These are phyloP conservation scores for Cladosporium halotolerans DNA, from an alignment of 2,329 filamentous ascomycete genomes.

Conservation along the genomic window DNA sequence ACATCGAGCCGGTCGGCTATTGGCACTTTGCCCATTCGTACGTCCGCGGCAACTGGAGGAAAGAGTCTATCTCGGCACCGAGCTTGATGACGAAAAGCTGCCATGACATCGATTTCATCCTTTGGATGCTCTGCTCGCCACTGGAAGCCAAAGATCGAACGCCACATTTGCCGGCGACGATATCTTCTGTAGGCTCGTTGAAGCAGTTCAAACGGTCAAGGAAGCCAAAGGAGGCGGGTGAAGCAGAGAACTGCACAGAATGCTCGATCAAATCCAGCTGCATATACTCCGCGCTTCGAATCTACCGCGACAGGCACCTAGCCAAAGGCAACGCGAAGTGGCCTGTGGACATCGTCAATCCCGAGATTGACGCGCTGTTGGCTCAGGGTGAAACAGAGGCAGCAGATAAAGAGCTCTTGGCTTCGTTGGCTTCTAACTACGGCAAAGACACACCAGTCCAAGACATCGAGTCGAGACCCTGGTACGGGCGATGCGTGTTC, in stretches of 20 bases:
- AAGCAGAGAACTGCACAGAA: constrained; percentile 78
- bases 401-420: constrained; percentile 39
- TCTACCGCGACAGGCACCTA: constrained; percentile 69
- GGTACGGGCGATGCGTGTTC: constrained; percentile 95
- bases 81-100: constrained; percentile 91
- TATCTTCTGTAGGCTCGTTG: constrained; percentile 70
- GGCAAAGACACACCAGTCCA: constrained; percentile 44
- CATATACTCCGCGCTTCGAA: constrained; percentile 76
- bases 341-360: constrained; percentile 85
- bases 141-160: constrained; percentile 23
- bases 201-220: constrained; percentile 70
- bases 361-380: constrained; percentile 75
- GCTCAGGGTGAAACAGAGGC: too few species aligned
- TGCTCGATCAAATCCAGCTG: constrained; percentile 71
- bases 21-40: constrained; percentile 94
- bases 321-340: constrained; percentile 63
- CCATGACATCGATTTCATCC: constrained; percentile 86
- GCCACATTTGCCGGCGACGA: constrained; percentile 54
- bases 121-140: constrained; percentile 84
- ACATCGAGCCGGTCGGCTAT: constrained; percentile 91
- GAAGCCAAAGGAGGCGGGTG: constrained; percentile 69
- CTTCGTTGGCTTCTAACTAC: not conserved
- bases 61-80: constrained; percentile 67
- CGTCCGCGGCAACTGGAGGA: constrained; percentile 90
- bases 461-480: constrained; percentile 47